A percentile compares a stretch with the other conserved stretches of the same genome.
phyloP scores from a whole-genome alignment of 73 alveolate genomes.

The Urostyla sp. region DNA sequence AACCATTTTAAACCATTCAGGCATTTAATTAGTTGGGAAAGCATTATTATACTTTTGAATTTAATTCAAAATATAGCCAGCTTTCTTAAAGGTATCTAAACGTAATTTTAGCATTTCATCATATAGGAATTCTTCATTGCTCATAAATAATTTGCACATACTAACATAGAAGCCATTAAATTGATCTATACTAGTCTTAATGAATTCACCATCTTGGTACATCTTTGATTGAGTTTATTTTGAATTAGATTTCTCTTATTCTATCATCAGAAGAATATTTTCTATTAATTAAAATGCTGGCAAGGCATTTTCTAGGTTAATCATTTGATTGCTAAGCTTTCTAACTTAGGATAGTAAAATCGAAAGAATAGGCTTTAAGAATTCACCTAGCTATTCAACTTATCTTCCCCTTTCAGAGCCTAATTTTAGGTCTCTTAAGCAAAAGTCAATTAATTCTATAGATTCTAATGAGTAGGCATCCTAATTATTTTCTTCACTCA shows the following conservation, averaged over 20 bases:
- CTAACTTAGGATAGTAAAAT: conserved; percentile 61
- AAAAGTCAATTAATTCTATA: conserved; percentile 58
- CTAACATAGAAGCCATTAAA: conserved; percentile 63
- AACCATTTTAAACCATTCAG: conserved; percentile 50
- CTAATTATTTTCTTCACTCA: conserved; percentile 18
- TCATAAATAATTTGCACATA: conserved; percentile 37
- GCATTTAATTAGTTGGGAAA: conserved; percentile 29
- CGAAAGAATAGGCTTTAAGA: conserved; percentile 57
- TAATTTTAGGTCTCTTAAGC: conserved; percentile 45
- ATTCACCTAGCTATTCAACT: conserved; percentile 50
- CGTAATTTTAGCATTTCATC: conserved; percentile 37
- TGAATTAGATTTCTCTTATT: conserved; percentile 11
- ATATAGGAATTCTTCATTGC: conserved; percentile 21
- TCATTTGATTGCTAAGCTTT: conserved; percentile 64
- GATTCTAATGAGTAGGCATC: conserved; percentile 57
- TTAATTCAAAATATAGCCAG: conserved; percentile 34
- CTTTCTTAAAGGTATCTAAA: conserved; percentile 52
- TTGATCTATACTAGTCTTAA: conserved; percentile 51
- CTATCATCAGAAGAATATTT: conserved; percentile 29
- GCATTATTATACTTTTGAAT: conserved; percentile 42
- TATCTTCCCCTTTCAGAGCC: conserved; percentile 53
- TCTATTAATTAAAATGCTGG: conserved; percentile 61
- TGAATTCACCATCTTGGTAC: conserved; percentile 40
- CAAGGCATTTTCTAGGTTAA: conserved; percentile 55
- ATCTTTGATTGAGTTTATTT: not conserved